A percentile compares a stretch with the other conserved stretches of the same genome.
These are phyloP conservation scores for Zygoascus bituminiphila DNA, from an alignment of 805 yeast genomes.

Conservation along the genomic window DNA sequence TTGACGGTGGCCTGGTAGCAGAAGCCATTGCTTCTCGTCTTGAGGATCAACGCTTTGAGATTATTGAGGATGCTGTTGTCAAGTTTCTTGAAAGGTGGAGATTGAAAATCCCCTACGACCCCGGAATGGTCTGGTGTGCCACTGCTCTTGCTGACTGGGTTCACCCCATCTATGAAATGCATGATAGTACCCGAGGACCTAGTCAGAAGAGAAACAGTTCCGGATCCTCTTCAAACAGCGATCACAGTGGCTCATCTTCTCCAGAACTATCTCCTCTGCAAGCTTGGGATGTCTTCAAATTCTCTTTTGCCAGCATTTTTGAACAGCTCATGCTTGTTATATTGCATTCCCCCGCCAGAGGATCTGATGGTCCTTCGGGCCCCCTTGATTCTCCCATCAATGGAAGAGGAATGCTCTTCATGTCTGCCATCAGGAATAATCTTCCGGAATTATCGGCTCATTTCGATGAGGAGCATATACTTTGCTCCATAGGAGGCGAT, in stretches of 20 bases:
- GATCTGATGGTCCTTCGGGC: slow-evolving; percentile 25
- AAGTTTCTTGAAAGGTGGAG: slow-evolving; percentile 76
- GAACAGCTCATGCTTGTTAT: slow-evolving; percentile 71
- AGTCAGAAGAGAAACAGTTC: neutral
- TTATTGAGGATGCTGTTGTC: slow-evolving; percentile 49
- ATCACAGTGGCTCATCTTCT: slow-evolving; percentile 1
- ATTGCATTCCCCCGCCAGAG: slow-evolving; percentile 59
- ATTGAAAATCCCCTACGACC: slow-evolving; percentile 61
- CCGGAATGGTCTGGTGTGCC: slow-evolving; percentile 83
- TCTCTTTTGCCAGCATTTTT: slow-evolving; percentile 45
- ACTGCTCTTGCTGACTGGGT: slow-evolving; percentile 84
- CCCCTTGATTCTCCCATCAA: slow-evolving; percentile 38
- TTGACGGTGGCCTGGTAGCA: neutral
- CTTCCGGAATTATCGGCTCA: slow-evolving; percentile 72
- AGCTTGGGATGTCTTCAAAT: slow-evolving; percentile 7
- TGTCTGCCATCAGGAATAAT: slow-evolving; percentile 49
- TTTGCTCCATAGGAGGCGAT: slow-evolving; percentile 55
- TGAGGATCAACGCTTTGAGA: slow-evolving; percentile 16
- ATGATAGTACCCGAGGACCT: neutral
- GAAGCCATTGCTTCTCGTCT: slow-evolving; percentile 1
- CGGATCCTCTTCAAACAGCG: neutral
- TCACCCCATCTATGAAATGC: slow-evolving; percentile 45
- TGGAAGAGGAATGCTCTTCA: slow-evolving; percentile 60
- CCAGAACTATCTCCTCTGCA: slow-evolving; percentile 12
- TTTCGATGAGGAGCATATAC: slow-evolving; percentile 71